phyloP scores from a whole-genome alignment of 371 early-diverging fungal species.

The Saksenaea vasiformis region DNA sequence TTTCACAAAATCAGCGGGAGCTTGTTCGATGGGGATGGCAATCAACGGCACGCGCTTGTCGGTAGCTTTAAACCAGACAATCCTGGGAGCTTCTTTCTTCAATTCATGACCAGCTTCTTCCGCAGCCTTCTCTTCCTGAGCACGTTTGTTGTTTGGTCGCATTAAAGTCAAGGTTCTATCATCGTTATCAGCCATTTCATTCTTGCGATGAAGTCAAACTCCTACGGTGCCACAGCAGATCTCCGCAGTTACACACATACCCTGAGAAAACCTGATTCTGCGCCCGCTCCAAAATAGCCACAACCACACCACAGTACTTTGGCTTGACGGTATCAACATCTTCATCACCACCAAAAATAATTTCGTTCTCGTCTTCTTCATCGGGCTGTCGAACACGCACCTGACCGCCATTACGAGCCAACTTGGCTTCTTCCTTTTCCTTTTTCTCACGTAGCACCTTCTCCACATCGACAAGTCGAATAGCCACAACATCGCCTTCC shows the following conservation, averaged over 20 bases:
- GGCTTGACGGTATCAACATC: conserved; percentile 59
- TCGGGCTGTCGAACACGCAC: conserved; percentile 42
- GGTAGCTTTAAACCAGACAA: conserved; percentile 86
- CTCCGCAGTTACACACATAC: conserved; percentile 12
- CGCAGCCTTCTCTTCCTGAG: conserved; percentile 49
- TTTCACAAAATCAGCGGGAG: conserved; percentile 67
- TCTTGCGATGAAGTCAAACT: neutral
- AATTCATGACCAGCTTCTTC: conserved; percentile 33
- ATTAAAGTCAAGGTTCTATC: conserved; percentile 53
- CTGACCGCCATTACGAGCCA: conserved; percentile 51
- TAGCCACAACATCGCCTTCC: conserved; percentile 87
- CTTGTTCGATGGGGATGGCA: conserved; percentile 73
- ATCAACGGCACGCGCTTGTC: conserved; percentile 83
- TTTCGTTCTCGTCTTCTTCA: conserved; percentile 54
- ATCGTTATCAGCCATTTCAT: neutral
- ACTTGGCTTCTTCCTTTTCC: conserved; percentile 54
- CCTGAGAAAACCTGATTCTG: conserved; percentile 69
- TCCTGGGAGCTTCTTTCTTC: conserved; percentile 46
- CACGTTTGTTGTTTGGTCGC: conserved; percentile 63
- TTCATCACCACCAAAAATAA: conserved; percentile 56
- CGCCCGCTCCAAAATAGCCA: conserved; percentile 68
- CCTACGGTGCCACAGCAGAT: conserved; percentile 1
- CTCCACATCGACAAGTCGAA: conserved; percentile 73
- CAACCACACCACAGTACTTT: conserved; percentile 67
- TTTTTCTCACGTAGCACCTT: conserved; percentile 63